These are phyloP conservation scores for Syzygium syzygioides DNA, from an alignment of 441 rosid species.

Conservation along the genomic window DNA sequence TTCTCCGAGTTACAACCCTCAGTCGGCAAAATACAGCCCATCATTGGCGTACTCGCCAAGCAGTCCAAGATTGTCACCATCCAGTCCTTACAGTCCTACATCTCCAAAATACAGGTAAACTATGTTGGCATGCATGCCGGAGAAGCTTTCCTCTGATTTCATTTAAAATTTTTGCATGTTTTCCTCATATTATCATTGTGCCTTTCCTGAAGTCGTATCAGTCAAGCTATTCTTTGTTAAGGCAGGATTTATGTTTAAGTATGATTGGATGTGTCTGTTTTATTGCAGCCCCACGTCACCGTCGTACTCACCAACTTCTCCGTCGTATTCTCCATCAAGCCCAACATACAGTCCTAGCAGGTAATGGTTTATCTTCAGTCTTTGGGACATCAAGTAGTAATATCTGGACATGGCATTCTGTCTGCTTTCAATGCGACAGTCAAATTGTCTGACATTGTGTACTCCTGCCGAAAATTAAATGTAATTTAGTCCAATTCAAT, in stretches of 20 bases:
- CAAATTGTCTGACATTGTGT: background rate
- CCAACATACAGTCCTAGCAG: conserved; percentile 97
- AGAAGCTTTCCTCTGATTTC: background rate
- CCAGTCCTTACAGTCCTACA: conserved; percentile 92
- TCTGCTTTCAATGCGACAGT: background rate
- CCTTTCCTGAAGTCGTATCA: background rate
- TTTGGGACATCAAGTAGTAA: background rate
- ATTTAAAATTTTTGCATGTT: background rate
- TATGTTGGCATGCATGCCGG: background rate
- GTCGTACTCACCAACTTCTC: conserved; percentile 94
- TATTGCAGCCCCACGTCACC: conserved; percentile 85
- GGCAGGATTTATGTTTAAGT: background rate
- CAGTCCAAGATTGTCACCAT: conserved; percentile 83
- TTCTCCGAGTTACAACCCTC: conserved; percentile 82
- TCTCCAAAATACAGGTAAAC: conserved; percentile 86
- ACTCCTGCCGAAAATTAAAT: background rate
- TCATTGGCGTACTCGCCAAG: conserved; percentile 91
- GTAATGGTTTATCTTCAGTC: conserved; percentile 21
- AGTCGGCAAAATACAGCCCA: conserved; percentile 79
- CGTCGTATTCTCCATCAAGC: conserved; percentile 90
- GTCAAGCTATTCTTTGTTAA: background rate
- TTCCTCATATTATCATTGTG: background rate
- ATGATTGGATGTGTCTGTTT: background rate
- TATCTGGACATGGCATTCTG: background rate
- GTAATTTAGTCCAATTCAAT: background rate